Evolutionary conservation across 2,329 filamentous ascomycete genomes (phyloP), one percentile per base, ranked within the genome.

Genomic region (Aspergillus bombycis): DNA sequence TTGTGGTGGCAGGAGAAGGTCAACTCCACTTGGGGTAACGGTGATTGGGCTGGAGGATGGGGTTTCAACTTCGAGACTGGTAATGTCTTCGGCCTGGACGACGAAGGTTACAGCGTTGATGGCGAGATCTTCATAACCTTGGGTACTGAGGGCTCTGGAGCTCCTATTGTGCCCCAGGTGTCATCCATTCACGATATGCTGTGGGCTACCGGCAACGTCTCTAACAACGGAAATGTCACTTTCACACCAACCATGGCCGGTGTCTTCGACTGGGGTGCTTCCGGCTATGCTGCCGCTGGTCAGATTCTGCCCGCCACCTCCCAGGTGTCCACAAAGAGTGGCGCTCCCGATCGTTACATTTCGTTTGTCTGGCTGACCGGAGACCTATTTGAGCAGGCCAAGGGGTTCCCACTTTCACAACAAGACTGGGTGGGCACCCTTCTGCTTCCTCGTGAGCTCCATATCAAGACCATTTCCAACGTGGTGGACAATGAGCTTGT

Each of bases 31-130:
- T 70, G 68, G 68, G 68, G 68, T 0, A 62, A 63, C 3, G 68
- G 67, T 28, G 61, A 62, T n/a, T 70, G 68, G 68, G 67, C 68
- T 6, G 66, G 64, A 7, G 60, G 67, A 1, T 68, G 62, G 62
- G 68, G 67, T 1, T 70, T 66, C 61, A 70, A 70, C 60, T 70
- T 67, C 36, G 68, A 70, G 46, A 61, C 60, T 14, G 67, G 54
- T 30, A 70, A 70, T 11, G 34, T 64, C 36, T 65, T 69, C 55
- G 36, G 45, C 10, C 57, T 70, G 21, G 60, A 68, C 28, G 41
- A 61, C 7, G 53, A 69, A 12, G 67, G 67, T 11, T 69, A 70
- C 46, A 66, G 64, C 32, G 32, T 55, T 4, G 36, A 66, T 2
- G 68, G 68, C 5, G 58, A 67, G 45, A 57, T 67, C 14, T 69